Base-by-base conservation (phyloP, 306 rosid genomes). In the Corylus americana region DNA sequence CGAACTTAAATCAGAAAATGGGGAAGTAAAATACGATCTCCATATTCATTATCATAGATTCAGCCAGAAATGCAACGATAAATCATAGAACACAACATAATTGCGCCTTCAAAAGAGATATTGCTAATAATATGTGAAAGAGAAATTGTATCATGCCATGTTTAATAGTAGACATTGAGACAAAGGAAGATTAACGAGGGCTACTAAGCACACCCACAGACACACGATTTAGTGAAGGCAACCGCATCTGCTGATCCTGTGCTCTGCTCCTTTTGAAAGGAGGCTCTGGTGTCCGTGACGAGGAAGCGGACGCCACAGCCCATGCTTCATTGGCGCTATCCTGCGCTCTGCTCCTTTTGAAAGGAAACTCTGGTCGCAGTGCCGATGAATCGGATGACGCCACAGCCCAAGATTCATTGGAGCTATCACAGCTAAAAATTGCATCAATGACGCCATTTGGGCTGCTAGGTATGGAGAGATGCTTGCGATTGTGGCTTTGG, bases 241-340 rank as follows among this genome's bases (percentile, higher is more conserved):
- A 73, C 17, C 86, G 86, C 88, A 87, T 87, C 76, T 78, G 91
- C 84, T 90, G 97, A 55, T 90, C 90, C 85, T 92, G 91, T 74
- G 74, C 79, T 81, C 91, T 84, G 78, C 87, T 86, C 86, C 89
- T 85, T 80, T 90, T 90, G 20, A 84, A 80, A 62, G 76, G 80
- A 59, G 92, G 88, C 79, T 87, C 93, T 1, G 72, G 72, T 29
- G 53, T 49, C 17, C 70, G 76, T 16, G 89, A 85, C 22, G 70
- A 76, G 9, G 91, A 85, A 58, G 78, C 82, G 0, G 86, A 84
- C 45, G 84, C 77, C 74, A 78, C 58, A 18, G 86, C 64, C 94
- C 97, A 95, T 3, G 92, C 86, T 55, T 89, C 95, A 83, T 85
- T 89, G 50, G 97, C 89, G 20, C 78, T 85, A 14, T 93, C 95